These are phyloP conservation scores for Helianthus tuberosus DNA, from an alignment of 129 eudicot species.

Conservation along the genomic window DNA sequence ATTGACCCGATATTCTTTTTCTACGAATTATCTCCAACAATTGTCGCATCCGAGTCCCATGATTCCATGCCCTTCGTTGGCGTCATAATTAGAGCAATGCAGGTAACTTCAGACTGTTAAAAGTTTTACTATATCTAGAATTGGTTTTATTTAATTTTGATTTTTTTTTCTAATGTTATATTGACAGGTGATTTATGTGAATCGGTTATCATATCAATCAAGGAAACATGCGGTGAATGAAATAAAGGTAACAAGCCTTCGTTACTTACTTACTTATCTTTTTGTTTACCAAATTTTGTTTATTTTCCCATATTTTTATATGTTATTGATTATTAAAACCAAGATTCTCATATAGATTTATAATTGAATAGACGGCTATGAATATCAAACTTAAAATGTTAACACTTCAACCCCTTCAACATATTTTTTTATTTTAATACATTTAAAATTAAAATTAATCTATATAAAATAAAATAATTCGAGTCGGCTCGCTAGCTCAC, in stretches of 20 bases:
- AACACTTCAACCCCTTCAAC: too few relatives aligned
- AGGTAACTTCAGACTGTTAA: conserved; percentile 49
- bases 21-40: conserved; percentile 86
- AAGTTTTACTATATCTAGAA: neutral
- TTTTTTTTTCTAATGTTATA: neutral
- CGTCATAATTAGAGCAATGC: conserved; percentile 97
- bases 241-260: conserved; percentile 83
- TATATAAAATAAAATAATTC: too few relatives aligned
- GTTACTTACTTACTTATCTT: conserved; percentile 6
- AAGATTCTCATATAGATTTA: too few relatives aligned
- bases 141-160: neutral
- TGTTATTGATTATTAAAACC: too few relatives aligned
- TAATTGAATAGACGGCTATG: too few relatives aligned
- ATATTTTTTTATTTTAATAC: too few relatives aligned
- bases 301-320: too few relatives aligned
- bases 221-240: conserved; percentile 86
- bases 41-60: conserved; percentile 96
- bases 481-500: too few relatives aligned
- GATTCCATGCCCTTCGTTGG: conserved; percentile 98
- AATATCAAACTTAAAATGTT: too few relatives aligned
- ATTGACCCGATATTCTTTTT: conserved; percentile 93
- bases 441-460: too few relatives aligned
- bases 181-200: conserved; percentile 85
- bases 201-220: conserved; percentile 79
- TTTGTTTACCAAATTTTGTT: neutral